These are phyloP conservation scores for Gnetum montanum DNA, from an alignment of 75 land plant species.

Conservation along the genomic window DNA sequence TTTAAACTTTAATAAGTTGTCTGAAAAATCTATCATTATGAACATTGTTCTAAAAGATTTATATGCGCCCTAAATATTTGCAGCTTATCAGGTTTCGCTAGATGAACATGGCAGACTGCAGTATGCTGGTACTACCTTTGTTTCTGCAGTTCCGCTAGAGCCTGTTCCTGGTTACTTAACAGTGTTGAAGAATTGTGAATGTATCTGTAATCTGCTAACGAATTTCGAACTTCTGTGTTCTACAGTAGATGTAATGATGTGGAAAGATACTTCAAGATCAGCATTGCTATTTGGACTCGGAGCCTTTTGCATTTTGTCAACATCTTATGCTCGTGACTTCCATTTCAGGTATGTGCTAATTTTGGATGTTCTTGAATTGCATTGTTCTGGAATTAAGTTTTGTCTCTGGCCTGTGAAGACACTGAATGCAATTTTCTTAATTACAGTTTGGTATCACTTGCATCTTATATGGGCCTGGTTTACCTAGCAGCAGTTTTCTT, in stretches of 20 bases:
- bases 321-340: constrained; percentile 60
- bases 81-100: neutral
- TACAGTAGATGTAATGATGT: constrained; percentile 86
- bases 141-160: neutral
- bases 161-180: neutral
- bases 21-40: neutral
- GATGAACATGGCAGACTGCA: constrained; percentile 1
- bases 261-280: constrained; percentile 74
- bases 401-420: neutral
- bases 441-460: constrained; percentile 59
- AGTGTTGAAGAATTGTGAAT: neutral
- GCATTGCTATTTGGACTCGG: constrained; percentile 74
- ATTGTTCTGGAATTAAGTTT: no score
- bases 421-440: neutral
- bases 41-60: no score
- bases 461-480: constrained; percentile 64
- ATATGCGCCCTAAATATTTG: neutral
- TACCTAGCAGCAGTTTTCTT: constrained; percentile 69
- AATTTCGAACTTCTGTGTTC: neutral
- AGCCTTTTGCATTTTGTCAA: constrained; percentile 58
- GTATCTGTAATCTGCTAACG: neutral
- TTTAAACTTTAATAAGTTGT: neutral
- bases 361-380: no score
- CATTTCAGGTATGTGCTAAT: constrained; percentile 46
- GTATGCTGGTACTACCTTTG: constrained; percentile 3